Base-by-base conservation (phyloP, 495 filamentous ascomycete genomes). In the Aspergillus indologenus region DNA sequence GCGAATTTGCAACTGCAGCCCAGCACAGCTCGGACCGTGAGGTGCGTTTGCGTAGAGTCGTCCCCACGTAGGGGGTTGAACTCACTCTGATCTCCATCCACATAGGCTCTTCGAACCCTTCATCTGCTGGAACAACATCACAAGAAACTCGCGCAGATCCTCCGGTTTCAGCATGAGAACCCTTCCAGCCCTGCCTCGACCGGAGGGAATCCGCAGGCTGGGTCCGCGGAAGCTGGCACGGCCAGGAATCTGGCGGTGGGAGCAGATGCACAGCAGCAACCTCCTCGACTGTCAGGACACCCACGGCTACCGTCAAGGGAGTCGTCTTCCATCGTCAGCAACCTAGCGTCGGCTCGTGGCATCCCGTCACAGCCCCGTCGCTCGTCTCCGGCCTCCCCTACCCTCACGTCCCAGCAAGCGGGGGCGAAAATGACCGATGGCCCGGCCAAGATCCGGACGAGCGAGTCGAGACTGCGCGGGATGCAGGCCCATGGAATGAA, bases 121-220 rank as follows among this genome's bases (percentile, higher is more conserved):
- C 83, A 83, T 57, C 77, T 98, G 0, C 86, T 98, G 47, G 92
- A 96, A 67, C 79, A 87, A 54, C 90, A 98, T 67, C 92, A 97
- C 68, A 84, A 84, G 58, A 83, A 84, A 50, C 84, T 97, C 6
- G 87, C 91, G 3, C 83, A 86, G 49, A 80, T 96, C 15, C 75
- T 97, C 45, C 88, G 90, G 63, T 83, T 86, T 34, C 87, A 87
- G 15, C 74, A 82, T 71, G 83, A 85, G 48, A 78, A 85, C 52
- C 84, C 85, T 6, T 61, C 78, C 11, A 75, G 60, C 6, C 61
- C 70, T 48, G 44, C 54, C 1, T 54, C 62, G 11, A 24, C 60
- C 2, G 57, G 53, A 7, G 23, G 45, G 21, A 48, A 56, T 29
- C 44, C 54, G 1, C 63, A 71, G 61, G 47, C 48, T 56, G 23